These are phyloP conservation scores for Coemansia sp. DNA, from an alignment of 192 early-diverging fungal species.

Conservation along the genomic window DNA sequence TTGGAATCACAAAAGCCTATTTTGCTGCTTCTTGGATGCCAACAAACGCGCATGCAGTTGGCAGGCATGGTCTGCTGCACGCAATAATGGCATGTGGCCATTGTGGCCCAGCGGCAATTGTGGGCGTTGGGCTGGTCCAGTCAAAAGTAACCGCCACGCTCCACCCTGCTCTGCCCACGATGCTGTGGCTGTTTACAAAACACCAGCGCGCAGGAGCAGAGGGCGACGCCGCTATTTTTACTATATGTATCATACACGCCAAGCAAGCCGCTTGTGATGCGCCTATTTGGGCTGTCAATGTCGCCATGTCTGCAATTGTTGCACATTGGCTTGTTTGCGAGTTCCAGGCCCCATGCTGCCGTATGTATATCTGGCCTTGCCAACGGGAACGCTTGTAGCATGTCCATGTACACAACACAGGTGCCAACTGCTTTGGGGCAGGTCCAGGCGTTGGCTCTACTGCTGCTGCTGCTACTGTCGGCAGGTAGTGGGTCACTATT, in stretches of 20 bases:
- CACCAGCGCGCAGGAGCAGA: conserved; percentile 1
- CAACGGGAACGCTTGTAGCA: background rate
- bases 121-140: background rate
- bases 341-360: conserved; percentile 1
- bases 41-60: conserved; percentile 6
- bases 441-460: background rate
- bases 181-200: conserved; percentile 18
- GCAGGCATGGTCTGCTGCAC: background rate
- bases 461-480: background rate
- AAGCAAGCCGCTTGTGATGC: conserved; percentile 1
- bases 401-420: background rate
- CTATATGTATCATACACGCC: conserved; percentile 4
- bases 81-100: conserved; percentile 3
- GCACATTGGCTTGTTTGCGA: conserved; percentile 1
- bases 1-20: conserved; percentile 4
- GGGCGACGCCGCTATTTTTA: conserved; percentile 1
- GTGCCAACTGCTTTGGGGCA: background rate
- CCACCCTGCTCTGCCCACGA: background rate
- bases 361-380: background rate
- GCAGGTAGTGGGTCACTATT: background rate
- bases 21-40: conserved; percentile 7
- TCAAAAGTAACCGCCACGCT: conserved; percentile 15
- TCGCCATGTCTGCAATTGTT: conserved; percentile 7
- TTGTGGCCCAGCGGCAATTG: conserved; percentile 2
- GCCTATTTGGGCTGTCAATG: conserved; percentile 6